Conservation (phyloP, 2,329 filamentous ascomycete genomes). For the Cordyceps pruinosa region DNA sequence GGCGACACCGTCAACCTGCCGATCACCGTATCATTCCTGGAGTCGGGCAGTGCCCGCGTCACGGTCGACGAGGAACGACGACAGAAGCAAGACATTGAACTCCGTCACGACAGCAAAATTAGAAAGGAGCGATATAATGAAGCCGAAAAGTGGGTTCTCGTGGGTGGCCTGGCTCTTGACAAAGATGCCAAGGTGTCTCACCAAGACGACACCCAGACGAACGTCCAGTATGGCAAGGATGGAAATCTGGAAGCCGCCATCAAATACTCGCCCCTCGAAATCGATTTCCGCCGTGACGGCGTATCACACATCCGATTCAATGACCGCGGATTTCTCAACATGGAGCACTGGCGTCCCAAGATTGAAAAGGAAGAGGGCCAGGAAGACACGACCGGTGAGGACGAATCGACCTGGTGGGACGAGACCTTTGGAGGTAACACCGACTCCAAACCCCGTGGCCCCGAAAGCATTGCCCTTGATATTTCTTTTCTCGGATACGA, state of each 20-base stretch:
- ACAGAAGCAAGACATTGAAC: slow-evolving; percentile 78
- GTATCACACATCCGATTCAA: slow-evolving; percentile 82
- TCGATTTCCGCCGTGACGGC: slow-evolving; percentile 83
- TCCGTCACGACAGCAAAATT: slow-evolving; percentile 75
- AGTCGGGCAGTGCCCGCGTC: slow-evolving; percentile 81
- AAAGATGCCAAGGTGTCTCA: slow-evolving; percentile 61
- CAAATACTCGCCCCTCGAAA: slow-evolving; percentile 70
- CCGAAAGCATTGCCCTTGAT: slow-evolving; percentile 85
- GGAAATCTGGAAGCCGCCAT: slow-evolving; percentile 77
- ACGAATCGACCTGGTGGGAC: slow-evolving; percentile 96
- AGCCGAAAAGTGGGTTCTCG: slow-evolving; percentile 75
- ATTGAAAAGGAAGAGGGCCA: slow-evolving; percentile 55
- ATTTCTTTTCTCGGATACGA: slow-evolving; percentile 88
- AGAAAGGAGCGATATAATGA: slow-evolving; percentile 95
- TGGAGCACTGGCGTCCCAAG: slow-evolving; percentile 94
- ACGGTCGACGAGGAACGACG: slow-evolving; percentile 88
- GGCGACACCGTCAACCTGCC: slow-evolving; percentile 71
- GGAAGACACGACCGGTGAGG: slow-evolving; percentile 45
- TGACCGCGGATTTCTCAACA: slow-evolving; percentile 78
- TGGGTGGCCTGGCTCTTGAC: slow-evolving; percentile 71
- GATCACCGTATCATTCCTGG: slow-evolving; percentile 78
- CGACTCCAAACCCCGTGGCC: slow-evolving; percentile 88
- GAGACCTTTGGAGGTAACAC: slow-evolving; percentile 94
- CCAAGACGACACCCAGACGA: slow-evolving; percentile 60
- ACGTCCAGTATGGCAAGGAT: slow-evolving; percentile 71